These are phyloP conservation scores for Colletotrichum graminicola DNA, from an alignment of 2,329 filamentous ascomycete species.

Conservation along the genomic window DNA sequence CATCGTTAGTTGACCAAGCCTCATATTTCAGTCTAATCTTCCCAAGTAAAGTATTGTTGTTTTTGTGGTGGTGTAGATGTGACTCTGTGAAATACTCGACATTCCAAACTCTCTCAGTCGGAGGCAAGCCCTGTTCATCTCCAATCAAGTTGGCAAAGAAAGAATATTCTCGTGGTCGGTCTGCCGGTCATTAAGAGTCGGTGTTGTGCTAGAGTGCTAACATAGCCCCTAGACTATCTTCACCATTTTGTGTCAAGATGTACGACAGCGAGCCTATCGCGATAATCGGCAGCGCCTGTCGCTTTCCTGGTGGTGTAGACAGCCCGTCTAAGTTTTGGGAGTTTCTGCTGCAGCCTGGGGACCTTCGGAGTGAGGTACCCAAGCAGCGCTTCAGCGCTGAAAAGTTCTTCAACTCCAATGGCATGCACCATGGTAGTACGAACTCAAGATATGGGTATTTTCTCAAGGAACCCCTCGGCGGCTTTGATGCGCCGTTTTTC, in stretches of 20 bases:
- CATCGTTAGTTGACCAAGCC: too few relatives aligned
- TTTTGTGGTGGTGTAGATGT: too few relatives aligned
- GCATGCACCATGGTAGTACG: constrained; percentile 39
- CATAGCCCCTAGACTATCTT: neutral
- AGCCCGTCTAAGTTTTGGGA: constrained; percentile 45
- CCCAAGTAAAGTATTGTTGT: too few relatives aligned
- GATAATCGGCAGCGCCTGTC: constrained; percentile 44
- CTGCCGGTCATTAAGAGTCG: too few relatives aligned
- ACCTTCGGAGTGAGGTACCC: constrained; percentile 18
- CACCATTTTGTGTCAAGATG: neutral
- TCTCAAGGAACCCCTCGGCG: constrained; percentile 40
- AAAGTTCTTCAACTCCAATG: constrained; percentile 19
- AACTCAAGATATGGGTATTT: constrained; percentile 45
- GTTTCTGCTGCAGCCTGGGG: constrained; percentile 41
- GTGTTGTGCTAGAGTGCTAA: neutral
- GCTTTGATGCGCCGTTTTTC: constrained; percentile 50
- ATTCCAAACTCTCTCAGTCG: too few relatives aligned
- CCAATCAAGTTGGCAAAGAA: too few relatives aligned
- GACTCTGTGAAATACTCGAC: too few relatives aligned
- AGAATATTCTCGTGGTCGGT: too few relatives aligned
- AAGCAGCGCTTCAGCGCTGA: constrained; percentile 17
- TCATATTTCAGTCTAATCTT: too few relatives aligned
- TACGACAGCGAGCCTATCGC: constrained; percentile 42
- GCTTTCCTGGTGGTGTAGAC: constrained; percentile 43
- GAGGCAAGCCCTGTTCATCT: too few relatives aligned